Conservation (phyloP, 2,329 filamentous ascomycete genomes). For the Epichloe sylvatica region DNA sequence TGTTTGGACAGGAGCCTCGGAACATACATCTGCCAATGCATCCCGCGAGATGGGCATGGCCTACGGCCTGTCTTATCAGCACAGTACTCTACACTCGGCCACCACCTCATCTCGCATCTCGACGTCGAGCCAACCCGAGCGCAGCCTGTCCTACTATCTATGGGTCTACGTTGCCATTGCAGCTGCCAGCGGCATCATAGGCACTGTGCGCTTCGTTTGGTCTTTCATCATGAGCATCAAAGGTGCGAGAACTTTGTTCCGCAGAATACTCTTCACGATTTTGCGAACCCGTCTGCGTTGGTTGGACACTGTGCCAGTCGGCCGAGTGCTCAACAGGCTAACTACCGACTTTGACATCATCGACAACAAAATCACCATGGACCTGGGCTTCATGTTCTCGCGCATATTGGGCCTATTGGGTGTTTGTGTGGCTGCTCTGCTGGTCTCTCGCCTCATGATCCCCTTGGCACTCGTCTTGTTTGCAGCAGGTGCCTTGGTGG, state of each 20-base stretch:
- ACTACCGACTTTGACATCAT: conserved; percentile 64
- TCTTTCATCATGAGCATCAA: conserved; percentile 51
- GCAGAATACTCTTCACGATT: conserved; percentile 50
- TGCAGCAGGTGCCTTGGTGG: conserved; percentile 41
- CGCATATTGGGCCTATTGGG: conserved; percentile 49
- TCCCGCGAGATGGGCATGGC: conserved; percentile 23
- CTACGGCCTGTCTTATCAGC: conserved; percentile 34
- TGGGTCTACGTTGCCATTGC: conserved; percentile 52
- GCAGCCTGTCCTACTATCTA: conserved; percentile 48
- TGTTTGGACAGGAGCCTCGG: conserved; percentile 39
- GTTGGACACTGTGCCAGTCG: conserved; percentile 67
- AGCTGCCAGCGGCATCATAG: conserved; percentile 39
- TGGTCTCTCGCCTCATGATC: conserved; percentile 56
- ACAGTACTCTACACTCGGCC: conserved; percentile 28
- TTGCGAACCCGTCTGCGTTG: conserved; percentile 62
- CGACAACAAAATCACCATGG: conserved; percentile 51
- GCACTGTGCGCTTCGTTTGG: conserved; percentile 48
- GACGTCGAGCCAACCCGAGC: conserved; percentile 13
- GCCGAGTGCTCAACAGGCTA: conserved; percentile 64
- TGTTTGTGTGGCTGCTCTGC: conserved; percentile 50
- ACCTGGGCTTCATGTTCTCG: conserved; percentile 45
- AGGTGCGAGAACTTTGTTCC: conserved; percentile 56
- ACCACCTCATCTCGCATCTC: conserved; percentile 15
- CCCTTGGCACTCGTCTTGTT: conserved; percentile 46
- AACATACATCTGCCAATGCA: conserved; percentile 1